These are phyloP conservation scores for Pachysandra terminalis DNA, from an alignment of 164 flowering plant genomes.

Conservation along the genomic window DNA sequence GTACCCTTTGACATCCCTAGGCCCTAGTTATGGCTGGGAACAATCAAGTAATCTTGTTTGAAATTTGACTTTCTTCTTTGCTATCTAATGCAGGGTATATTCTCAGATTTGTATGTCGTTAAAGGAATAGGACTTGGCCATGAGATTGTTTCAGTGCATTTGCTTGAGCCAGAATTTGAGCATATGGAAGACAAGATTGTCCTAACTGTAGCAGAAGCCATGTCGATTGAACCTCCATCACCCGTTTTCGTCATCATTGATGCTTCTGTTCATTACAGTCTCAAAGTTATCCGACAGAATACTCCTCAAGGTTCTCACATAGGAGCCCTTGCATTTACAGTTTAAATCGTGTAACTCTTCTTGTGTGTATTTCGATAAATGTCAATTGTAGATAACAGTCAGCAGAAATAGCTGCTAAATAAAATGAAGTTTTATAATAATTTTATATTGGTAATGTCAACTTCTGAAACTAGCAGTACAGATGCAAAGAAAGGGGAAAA, in stretches of 20 bases:
- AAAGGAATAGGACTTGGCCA: conserved; percentile 84
- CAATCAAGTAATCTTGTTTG: not conserved
- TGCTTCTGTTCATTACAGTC: conserved; percentile 58
- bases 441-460: too few species aligned
- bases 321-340: not conserved
- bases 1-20: too few species aligned
- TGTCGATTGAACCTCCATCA: conserved; percentile 92
- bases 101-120: conserved; percentile 74
- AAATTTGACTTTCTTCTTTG: conserved; percentile 2
- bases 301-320: conserved; percentile 58
- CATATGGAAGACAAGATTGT: conserved; percentile 65
- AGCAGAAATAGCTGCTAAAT: too few species aligned
- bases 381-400: too few species aligned
- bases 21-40: not conserved
- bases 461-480: too few species aligned
- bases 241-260: conserved; percentile 82
- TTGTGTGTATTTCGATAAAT: not conserved
- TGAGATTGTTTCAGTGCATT: conserved; percentile 72
- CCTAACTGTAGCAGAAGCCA: conserved; percentile 92
- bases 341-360: not conserved
- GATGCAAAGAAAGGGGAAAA: too few species aligned
- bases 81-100: conserved; percentile 59
- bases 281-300: conserved; percentile 74
- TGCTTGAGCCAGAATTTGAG: conserved; percentile 62
- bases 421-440: too few species aligned